Evolutionary conservation across 768 basidiomycete species (phyloP).

Genomic region (Lactarius vividus): DNA sequence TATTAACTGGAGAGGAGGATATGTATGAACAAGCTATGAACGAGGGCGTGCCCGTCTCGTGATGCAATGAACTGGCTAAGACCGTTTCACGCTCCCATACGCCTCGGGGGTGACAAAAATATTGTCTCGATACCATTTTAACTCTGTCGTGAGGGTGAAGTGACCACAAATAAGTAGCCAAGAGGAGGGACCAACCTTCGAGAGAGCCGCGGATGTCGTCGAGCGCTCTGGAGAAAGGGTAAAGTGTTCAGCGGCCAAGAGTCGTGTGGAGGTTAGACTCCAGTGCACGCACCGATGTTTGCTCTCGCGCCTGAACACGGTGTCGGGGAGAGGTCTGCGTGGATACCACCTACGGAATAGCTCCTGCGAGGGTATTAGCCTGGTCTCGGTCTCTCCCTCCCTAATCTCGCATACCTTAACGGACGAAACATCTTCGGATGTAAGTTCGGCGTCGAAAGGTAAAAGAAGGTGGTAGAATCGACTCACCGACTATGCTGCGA

Average conservation of each 20-base stretch:
- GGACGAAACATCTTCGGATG: conserved; percentile 69
- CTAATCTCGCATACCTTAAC: conserved; percentile 52
- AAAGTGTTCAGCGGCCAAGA: not conserved
- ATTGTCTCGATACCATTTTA: conserved; percentile 75
- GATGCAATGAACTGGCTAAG: not conserved
- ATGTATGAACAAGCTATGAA: not conserved
- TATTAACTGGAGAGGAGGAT: not conserved
- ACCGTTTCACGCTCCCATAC: conserved; percentile 9
- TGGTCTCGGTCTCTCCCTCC: not conserved
- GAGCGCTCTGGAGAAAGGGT: conserved; percentile 53
- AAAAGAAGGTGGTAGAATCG: not conserved
- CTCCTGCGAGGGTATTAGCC: conserved; percentile 47
- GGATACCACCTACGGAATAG: conserved; percentile 73
- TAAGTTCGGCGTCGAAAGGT: not conserved
- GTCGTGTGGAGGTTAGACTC: not conserved
- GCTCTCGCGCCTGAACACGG: conserved; percentile 35
- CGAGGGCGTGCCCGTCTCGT: not conserved
- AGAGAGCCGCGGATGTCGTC: conserved; percentile 82
- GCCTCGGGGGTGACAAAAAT: conserved; percentile 52
- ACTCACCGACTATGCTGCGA: conserved; percentile 66
- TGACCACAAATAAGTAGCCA: not conserved
- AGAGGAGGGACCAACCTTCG: conserved; percentile 45
- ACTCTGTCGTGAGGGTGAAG: conserved; percentile 45
- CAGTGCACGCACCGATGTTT: conserved; percentile 57
- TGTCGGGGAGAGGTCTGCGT: conserved; percentile 29